Base-by-base conservation (phyloP, 495 filamentous ascomycete genomes). In the Halenospora varia region DNA sequence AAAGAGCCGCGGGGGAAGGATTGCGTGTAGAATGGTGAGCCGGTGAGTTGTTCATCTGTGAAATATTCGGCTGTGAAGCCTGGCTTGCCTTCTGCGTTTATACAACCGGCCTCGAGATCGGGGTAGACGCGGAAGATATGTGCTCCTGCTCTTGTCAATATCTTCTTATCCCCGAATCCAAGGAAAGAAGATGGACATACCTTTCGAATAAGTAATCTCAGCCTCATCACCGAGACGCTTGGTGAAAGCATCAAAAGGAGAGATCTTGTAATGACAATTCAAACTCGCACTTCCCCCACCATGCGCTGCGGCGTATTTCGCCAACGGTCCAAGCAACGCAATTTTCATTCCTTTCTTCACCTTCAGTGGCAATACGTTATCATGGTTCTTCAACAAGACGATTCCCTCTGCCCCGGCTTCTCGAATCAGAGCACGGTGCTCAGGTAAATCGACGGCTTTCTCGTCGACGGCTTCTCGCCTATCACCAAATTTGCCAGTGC, bases 271-370 rank as follows among this genome's bases (percentile, higher is more conserved):
- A 67, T 87, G 87, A 0, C 85, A 75, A 20, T 75, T 74, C 26
- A 89, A 66, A 2, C 77, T 78, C 0, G 87, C 85, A 40, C 82
- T 86, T n/a, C 87, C 87, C 59, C 86, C 87, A 45, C 87, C 87
- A 61, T 82, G 80, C 66, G 81, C 84, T 9, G 81, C 77, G 0
- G 83, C 80, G 20, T 81, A 68, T 61, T 84, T 86, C 39, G 87
- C 78, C 48, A 74, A 70, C 71, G 76, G 25, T 10, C 57, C 57
- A 1, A 52, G 45, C 10, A 55, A 18, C 1, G 51, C 53, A 22
- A 58, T 17, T 1, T 22, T 55, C 24, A 29, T 35, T 13, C 18
- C 68, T 65, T 55, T 77, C 71, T 53, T 77, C 71, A 55, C 49
- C 4, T 17, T 68, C 18, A 87, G 65, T 1, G 83, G 83, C 1